These are phyloP conservation scores for Kurtzmaniella cleridarum DNA, from an alignment of 805 yeast species.

Conservation along the genomic window DNA sequence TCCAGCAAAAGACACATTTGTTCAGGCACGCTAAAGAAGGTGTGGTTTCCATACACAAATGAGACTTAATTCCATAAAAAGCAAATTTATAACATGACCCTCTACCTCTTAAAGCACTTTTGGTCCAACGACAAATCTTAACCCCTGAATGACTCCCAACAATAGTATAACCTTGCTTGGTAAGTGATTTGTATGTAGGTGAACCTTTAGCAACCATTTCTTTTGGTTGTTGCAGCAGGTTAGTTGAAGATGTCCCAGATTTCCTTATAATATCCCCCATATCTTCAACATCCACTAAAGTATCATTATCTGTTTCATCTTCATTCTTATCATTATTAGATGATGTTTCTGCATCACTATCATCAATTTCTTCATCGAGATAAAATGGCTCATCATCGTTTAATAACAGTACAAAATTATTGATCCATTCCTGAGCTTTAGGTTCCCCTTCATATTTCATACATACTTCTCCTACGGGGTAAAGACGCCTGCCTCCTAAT, in stretches of 20 bases:
- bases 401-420: slow-evolving; percentile 53
- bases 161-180: slow-evolving; percentile 89
- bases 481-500: slow-evolving; percentile 80
- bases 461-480: slow-evolving; percentile 80
- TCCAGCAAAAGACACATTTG: slow-evolving; percentile 95
- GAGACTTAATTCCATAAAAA: slow-evolving; percentile 84
- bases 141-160: slow-evolving; percentile 96
- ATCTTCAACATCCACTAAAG: slow-evolving; percentile 80
- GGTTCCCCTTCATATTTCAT: slow-evolving; percentile 63
- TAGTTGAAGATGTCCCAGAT: slow-evolving; percentile 11
- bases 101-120: slow-evolving; percentile 86
- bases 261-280: slow-evolving; percentile 59
- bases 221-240: slow-evolving; percentile 32
- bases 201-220: slow-evolving; percentile 88
- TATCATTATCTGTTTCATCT: slow-evolving; percentile 35
- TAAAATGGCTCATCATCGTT: slow-evolving; percentile 66
- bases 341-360: slow-evolving; percentile 41
- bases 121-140: slow-evolving; percentile 94
- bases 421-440: slow-evolving; percentile 62
- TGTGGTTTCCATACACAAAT: slow-evolving; percentile 93
- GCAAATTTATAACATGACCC: slow-evolving; percentile 94
- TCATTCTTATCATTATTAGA: slow-evolving; percentile 12
- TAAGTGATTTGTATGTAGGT: slow-evolving; percentile 81
- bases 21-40: slow-evolving; percentile 92
- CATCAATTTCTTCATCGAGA: slow-evolving; percentile 54